Conservation (phyloP, 1,284 basidiomycete species). For the Puccinia sorghi region DNA sequence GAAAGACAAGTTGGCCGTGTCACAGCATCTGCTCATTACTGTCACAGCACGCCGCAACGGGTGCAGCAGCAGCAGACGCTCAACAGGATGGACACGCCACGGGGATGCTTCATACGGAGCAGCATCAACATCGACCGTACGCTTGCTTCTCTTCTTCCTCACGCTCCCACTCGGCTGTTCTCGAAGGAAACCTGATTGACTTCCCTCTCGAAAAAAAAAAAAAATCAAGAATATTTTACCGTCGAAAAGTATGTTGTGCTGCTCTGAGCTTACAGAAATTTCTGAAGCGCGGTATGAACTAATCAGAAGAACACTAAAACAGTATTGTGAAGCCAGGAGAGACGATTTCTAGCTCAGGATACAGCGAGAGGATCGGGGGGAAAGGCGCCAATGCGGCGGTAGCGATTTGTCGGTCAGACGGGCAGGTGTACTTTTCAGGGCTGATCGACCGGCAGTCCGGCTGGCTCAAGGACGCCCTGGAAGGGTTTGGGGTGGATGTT, state of each 20-base stretch:
- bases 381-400: slow-evolving; percentile 45
- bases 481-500: slow-evolving; percentile 21
- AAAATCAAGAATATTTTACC: slow-evolving; percentile 34
- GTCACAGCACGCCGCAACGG: not conserved
- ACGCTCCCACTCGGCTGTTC: not conserved
- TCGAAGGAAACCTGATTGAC: too few relatives aligned
- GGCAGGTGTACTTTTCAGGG: slow-evolving; percentile 17
- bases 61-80: not conserved
- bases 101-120: slow-evolving; percentile 36
- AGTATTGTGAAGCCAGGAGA: slow-evolving; percentile 34
- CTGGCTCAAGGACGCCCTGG: slow-evolving; percentile 21
- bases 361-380: slow-evolving; percentile 13
- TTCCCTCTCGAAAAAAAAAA: too few relatives aligned
- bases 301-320: not conserved
- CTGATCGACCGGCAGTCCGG: slow-evolving; percentile 16
- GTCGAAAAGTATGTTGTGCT: slow-evolving; percentile 22
- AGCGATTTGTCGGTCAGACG: slow-evolving; percentile 18
- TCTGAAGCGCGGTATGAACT: not conserved
- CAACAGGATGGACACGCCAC: not conserved
- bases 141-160: not conserved
- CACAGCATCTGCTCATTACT: not conserved
- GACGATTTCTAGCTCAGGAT: slow-evolving; percentile 16
- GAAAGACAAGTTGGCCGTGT: not conserved
- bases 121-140: slow-evolving; percentile 45
- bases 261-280: too few relatives aligned